Conservation (phyloP, 306 rosid species). For the Geum urbanum region DNA sequence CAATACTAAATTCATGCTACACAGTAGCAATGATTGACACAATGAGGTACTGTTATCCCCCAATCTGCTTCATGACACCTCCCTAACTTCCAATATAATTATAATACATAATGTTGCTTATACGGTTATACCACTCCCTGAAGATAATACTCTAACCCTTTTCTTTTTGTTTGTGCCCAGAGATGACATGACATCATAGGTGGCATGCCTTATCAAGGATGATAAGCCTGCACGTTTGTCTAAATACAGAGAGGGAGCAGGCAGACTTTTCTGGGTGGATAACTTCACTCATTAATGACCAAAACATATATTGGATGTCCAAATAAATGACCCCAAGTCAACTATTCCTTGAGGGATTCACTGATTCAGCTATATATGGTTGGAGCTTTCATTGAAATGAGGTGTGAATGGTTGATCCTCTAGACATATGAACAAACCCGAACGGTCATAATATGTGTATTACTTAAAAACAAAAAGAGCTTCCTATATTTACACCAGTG, state of each 20-base stretch:
- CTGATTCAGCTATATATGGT: not conserved
- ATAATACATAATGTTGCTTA: not conserved
- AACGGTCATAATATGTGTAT: not conserved
- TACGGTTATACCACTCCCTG: not conserved
- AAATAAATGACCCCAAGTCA: not conserved
- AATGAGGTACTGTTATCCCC: not conserved
- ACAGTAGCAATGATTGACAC: not conserved
- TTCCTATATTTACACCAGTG: slow-evolving; percentile 8
- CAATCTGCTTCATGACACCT: not conserved
- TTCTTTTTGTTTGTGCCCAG: not conserved
- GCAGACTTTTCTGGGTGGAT: not conserved
- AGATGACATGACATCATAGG: not conserved
- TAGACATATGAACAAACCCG: not conserved
- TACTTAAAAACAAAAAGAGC: not conserved
- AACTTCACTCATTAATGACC: not conserved
- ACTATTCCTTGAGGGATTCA: not conserved
- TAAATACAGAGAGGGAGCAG: not conserved
- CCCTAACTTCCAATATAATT: not conserved
- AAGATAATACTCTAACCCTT: not conserved
- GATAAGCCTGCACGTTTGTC: not conserved
- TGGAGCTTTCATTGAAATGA: not conserved
- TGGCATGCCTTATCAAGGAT: not conserved
- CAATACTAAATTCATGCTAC: not conserved
- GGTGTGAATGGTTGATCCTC: not conserved
- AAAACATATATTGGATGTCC: not conserved